Conservation (phyloP, 176 grass and related monocot species). For the Rhynchospora breviuscula region DNA sequence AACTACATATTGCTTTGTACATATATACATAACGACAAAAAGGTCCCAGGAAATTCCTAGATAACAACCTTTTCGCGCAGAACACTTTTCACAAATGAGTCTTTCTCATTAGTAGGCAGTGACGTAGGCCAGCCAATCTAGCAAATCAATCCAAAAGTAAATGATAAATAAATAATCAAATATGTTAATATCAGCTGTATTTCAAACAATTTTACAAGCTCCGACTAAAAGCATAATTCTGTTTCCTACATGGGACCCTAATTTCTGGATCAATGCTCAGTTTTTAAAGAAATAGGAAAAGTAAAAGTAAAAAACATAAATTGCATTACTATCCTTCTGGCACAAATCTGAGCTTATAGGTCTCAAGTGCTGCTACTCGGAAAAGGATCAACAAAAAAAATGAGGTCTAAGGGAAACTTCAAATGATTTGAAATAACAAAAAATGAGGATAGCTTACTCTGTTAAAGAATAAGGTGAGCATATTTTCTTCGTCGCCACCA, state of each 20-base stretch:
- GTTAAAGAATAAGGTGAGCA: slow-evolving; percentile 86
- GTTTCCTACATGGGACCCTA: neutral
- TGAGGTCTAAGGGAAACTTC: neutral
- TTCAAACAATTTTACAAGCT: neutral
- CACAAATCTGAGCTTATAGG: neutral
- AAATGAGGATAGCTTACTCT: slow-evolving; percentile 39
- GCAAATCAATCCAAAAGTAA: slow-evolving; percentile 17
- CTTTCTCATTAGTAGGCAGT: slow-evolving; percentile 91
- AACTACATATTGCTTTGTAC: neutral
- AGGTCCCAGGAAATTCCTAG: neutral
- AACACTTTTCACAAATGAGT: slow-evolving; percentile 77
- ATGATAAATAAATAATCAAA: slow-evolving; percentile 3
- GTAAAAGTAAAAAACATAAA: neutral
- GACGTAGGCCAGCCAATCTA: slow-evolving; percentile 98
- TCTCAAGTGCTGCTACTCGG: neutral
- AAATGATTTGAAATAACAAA: neutral
- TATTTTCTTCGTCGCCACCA: slow-evolving; percentile 76
- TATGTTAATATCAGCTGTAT: neutral
- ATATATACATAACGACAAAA: slow-evolving; percentile 16
- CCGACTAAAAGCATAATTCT: neutral
- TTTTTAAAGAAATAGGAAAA: neutral
- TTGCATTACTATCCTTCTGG: neutral
- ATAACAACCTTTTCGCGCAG: slow-evolving; percentile 65
- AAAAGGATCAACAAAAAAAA: neutral
- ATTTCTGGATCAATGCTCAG: neutral